Evolutionary conservation across 805 yeast species (phyloP), one percentile per base, ranked within the genome.

Genomic region (Candida cerambycidarum): DNA sequence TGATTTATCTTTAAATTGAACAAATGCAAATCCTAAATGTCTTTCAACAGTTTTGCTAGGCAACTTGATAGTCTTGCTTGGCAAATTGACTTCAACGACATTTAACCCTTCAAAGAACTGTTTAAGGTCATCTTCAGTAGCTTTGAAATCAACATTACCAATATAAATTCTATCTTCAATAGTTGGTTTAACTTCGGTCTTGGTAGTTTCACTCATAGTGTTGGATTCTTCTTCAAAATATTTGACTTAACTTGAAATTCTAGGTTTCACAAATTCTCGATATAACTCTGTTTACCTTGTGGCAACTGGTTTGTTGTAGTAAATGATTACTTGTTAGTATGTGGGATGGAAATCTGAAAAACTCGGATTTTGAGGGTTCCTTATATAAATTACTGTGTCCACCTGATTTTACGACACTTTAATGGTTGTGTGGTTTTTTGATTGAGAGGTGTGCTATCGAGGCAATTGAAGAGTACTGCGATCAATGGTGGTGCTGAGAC

Each of bases 1-100:
- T 15, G 59, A 70, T 35, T 66, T 69, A 37, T 62, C 51, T 32
- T 61, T 70, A 52, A 78, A 78, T 46, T 79, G 77, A 39, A 79
- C 76, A 57, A 80, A 81, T 11, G 81, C 85, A 53, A 77, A 80
- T 31, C 86, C 85, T 46, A 68, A 75, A 58, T 65, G 73, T 60
- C 67, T 62, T 58, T 68, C 53, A 60, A 64, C 61, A 45, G 69
- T 57, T 36, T 62, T 64, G 33, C 63, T 69, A 33, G 61, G 59
- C 38, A 61, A 59, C 29, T 55, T 54, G 39, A 55, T 49, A 47
- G 68, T 66, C 59, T 72, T 73, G 55, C 60, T 59, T 15, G 85
- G 85, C 48, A 80, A 68, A 42, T 76, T 78, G 37, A 80, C 71
- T 24, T 65, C 68, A 21, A 67, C 69, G 18, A 74, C 72, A 4